Evolutionary conservation across 1,139 yeast genomes (phyloP), one percentile per base, ranked within the genome.

Genomic region (Debaryomyces sp.): DNA sequence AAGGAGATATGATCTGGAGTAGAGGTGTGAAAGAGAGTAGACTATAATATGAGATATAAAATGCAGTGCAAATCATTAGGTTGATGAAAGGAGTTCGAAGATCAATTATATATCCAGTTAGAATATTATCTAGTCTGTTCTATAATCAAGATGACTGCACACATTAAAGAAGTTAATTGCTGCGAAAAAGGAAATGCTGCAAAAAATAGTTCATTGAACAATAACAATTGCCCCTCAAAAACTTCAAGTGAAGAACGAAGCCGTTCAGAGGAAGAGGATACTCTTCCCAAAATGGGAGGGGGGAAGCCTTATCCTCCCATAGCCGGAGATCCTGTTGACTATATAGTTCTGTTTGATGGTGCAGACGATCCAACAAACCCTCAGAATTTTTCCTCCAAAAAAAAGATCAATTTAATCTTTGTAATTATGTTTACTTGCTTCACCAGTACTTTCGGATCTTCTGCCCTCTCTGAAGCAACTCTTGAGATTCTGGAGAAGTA

Each of bases 401-500:
- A 24, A 24, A 24, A 24, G 27, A 8, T 6, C 5, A 24, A 4
- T 6, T 5, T 24, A 9, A 24, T 24, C 27, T 24, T 24, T 24
- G 27, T 2, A 24, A 24, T 24, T 8, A 6, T 24, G 27, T 1
- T 1, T 24, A 24, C 27, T 1, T 24, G 27, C 6, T 24, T 24
- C 27, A 24, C 27, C 27, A 24, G 27, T 24, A 87, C 63, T 78
- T 84, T 56, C 67, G 78, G 78, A 24, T 70, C 76, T 8, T 77
- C 78, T 34, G 65, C 73, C 65, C 72, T 72, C 53, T 62, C 77
- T 3, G 70, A 63, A 30, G 61, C 70, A 5, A 50, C 63, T n/a
- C 49, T 51, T 2, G 61, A 56, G 7, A 51, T 73, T 9, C 59
- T 60, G 62, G 50, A 50, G 41, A 53, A 58, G 12, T 74, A 54